These are phyloP conservation scores for Cytidiella melzeri DNA, from an alignment of 768 basidiomycete genomes.

Conservation along the genomic window DNA sequence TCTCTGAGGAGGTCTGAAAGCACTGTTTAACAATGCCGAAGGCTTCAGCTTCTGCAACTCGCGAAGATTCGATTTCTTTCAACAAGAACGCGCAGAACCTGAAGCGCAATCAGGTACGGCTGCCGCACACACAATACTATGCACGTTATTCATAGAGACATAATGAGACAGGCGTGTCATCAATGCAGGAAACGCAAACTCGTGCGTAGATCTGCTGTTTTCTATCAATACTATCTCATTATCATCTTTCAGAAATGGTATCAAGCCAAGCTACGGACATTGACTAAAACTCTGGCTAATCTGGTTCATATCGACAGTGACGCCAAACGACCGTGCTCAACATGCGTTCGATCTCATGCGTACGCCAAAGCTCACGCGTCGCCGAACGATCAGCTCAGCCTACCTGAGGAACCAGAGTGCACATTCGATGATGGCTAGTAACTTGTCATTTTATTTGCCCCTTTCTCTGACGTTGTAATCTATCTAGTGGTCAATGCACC, in stretches of 20 bases:
- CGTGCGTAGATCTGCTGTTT: slow-evolving; percentile 11
- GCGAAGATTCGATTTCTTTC: slow-evolving; percentile 1
- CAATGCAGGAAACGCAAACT: slow-evolving; percentile 72
- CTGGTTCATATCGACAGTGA: slow-evolving; percentile 38
- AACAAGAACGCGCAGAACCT: slow-evolving; percentile 11
- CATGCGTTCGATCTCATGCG: slow-evolving; percentile 70
- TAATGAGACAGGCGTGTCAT: slow-evolving; percentile 32
- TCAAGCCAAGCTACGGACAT: background rate
- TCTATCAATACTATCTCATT: background rate
- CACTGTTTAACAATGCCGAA: slow-evolving; percentile 10
- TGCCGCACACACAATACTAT: too few species aligned
- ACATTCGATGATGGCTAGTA: slow-evolving; percentile 64
- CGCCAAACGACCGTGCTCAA: slow-evolving; percentile 72
- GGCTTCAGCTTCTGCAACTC: background rate
- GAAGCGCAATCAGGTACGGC: slow-evolving; percentile 30
- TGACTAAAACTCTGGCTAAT: slow-evolving; percentile 6
- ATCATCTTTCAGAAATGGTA: slow-evolving; percentile 21
- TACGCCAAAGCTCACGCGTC: slow-evolving; percentile 57
- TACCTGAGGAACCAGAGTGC: slow-evolving; percentile 59
- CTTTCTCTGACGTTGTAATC: background rate
- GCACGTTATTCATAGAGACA: background rate
- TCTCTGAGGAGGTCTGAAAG: too few species aligned
- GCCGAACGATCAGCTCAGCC: slow-evolving; percentile 40
- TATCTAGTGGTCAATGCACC: slow-evolving; percentile 36
- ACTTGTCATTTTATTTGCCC: background rate